Conservation (phyloP, 371 early-diverging fungal genomes). For the Mucor saturninus region DNA sequence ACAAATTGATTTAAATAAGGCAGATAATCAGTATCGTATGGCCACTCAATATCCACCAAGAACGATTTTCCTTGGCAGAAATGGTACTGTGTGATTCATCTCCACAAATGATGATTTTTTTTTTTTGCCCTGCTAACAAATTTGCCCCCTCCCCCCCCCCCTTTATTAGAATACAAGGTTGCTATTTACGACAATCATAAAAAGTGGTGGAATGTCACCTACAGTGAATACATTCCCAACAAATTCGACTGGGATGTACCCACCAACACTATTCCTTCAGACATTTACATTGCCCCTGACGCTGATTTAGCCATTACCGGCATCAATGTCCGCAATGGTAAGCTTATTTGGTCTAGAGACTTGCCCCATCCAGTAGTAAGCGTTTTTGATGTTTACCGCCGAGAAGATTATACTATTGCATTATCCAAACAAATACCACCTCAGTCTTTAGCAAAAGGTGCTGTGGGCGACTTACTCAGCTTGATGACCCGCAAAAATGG, state of each 20-base stretch:
- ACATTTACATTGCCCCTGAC: conserved; percentile 50
- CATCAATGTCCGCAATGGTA: conserved; percentile 35
- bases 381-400: conserved; percentile 48
- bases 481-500: conserved; percentile 13
- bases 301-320: conserved; percentile 40
- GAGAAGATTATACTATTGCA: conserved; percentile 40
- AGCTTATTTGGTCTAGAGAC: conserved; percentile 34
- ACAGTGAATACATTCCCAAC: conserved; percentile 54
- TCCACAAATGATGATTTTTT: too few relatives aligned
- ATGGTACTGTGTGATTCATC: conserved; percentile 31
- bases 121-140: not conserved
- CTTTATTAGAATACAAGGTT: conserved; percentile 26
- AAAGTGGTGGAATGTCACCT: conserved; percentile 45
- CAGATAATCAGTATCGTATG: conserved; percentile 23
- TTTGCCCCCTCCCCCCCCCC: not conserved
- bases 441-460: conserved; percentile 29
- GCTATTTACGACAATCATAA: conserved; percentile 33
- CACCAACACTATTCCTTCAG: conserved; percentile 26
- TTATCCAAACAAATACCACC: conserved; percentile 43
- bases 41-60: conserved; percentile 32
- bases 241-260: conserved; percentile 44
- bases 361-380: conserved; percentile 44
- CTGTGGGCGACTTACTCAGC: conserved; percentile 33
- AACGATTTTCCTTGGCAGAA: conserved; percentile 46
- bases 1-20: conserved; percentile 52